Percentiles rank a stretch among this genome's conserved stretches.
Evolutionary conservation across 257 asterid genomes (phyloP).

Genomic region (Capsicum baccatum): DNA sequence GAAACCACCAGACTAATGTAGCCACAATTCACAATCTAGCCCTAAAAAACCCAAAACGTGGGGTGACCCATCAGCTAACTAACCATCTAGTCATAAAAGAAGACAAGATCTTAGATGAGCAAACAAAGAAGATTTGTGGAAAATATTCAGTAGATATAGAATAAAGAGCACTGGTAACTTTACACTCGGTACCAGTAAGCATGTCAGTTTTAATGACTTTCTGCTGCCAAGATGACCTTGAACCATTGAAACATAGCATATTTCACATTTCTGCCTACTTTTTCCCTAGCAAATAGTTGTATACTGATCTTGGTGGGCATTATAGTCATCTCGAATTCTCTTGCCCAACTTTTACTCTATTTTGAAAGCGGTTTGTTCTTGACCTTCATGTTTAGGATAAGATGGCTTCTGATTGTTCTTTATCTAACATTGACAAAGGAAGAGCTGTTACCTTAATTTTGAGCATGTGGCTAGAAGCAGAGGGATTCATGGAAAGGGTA

Average conservation of each 20-base stretch:
- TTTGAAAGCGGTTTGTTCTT: neutral
- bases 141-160: neutral
- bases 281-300: neutral
- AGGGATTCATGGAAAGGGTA: neutral
- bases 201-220: neutral
- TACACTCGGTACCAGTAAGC: neutral
- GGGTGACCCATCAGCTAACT: neutral
- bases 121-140: neutral
- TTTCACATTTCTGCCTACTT: neutral
- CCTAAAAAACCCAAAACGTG: neutral
- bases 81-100: conserved; percentile 20
- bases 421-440: neutral
- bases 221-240: conserved; percentile 19
- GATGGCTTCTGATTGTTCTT: neutral
- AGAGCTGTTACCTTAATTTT: neutral
- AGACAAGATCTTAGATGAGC: neutral
- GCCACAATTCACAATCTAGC: conserved; percentile 2
- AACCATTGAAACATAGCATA: neutral
- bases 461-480: neutral
- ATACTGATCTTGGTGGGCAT: conserved; percentile 19
- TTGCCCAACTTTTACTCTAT: neutral
- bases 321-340: conserved; percentile 13
- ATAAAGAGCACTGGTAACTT: neutral
- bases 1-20: neutral
- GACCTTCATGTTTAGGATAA: neutral